phyloP scores from a whole-genome alignment of 2,329 filamentous ascomycete species.

The Arthrobotrys entomopaga region DNA sequence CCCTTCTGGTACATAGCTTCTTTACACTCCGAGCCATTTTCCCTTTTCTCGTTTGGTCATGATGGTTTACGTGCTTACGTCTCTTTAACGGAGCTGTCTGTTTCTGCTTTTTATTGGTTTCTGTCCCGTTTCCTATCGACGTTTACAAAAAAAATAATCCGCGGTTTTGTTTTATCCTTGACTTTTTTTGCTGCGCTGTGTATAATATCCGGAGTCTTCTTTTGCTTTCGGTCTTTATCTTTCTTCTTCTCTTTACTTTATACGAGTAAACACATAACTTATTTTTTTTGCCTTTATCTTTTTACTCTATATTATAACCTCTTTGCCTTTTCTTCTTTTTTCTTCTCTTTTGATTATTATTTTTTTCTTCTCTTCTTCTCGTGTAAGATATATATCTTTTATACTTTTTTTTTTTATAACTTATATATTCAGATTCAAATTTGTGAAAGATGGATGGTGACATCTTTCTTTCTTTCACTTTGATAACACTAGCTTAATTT shows the following conservation, averaged over 20 bases:
- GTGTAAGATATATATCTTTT: conserved; percentile 53
- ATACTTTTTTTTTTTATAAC: conserved; percentile 6
- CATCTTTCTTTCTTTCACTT: background rate
- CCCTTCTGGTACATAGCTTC: conserved; percentile 52
- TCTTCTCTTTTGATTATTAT: conserved; percentile 3
- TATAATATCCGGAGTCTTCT: conserved; percentile 55
- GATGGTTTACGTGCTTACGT: conserved; percentile 49
- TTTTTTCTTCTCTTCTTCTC: conserved; percentile 20
- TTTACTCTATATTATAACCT: conserved; percentile 28
- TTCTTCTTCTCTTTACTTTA: conserved; percentile 14
- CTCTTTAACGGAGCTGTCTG: conserved; percentile 42
- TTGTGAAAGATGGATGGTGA: conserved; percentile 5
- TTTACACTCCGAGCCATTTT: conserved; percentile 14
- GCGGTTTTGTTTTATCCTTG: conserved; percentile 12
- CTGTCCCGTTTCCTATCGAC: conserved; percentile 15
- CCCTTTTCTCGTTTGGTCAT: conserved; percentile 28
- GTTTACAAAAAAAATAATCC: conserved; percentile 36
- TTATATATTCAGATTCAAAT: conserved; percentile 3
- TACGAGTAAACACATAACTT: conserved; percentile 34
- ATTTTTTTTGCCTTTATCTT: conserved; percentile 13
- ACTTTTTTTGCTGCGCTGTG: conserved; percentile 30
- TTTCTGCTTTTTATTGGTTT: conserved; percentile 16
- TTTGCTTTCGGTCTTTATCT: conserved; percentile 16
- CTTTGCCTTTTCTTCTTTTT: background rate
- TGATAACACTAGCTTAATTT: conserved; percentile 8